phyloP scores from a whole-genome alignment of 148 eudicot genomes.

The Fagopyrum esculentum region DNA sequence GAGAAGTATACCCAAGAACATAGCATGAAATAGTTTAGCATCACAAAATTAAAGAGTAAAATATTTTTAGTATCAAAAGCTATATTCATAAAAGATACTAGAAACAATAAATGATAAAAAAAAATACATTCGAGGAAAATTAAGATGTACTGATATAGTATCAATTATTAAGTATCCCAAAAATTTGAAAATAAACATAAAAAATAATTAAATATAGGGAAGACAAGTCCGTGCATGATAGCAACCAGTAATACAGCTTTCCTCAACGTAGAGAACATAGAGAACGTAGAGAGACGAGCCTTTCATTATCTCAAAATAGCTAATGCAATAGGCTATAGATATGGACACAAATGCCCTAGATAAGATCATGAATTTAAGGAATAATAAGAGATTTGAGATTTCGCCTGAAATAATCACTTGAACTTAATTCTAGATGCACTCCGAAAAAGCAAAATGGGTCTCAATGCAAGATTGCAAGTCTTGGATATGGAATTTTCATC shows the following conservation, averaged over 20 bases:
- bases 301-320: not conserved
- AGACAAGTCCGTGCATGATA: not conserved
- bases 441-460: not conserved
- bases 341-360: not conserved
- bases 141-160: not conserved
- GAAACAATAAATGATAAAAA: not conserved
- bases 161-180: not conserved
- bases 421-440: not conserved
- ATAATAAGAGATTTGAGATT: not conserved
- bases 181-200: conserved; percentile 3
- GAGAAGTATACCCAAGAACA: conserved; percentile 37
- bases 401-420: not conserved
- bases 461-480: not conserved
- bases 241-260: not conserved
- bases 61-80: conserved; percentile 3
- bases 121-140: not conserved
- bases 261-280: not conserved
- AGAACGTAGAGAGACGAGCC: not conserved
- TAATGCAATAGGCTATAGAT: not conserved
- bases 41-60: conserved; percentile 3
- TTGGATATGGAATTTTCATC: not conserved
- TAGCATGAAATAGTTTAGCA: not conserved
- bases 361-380: not conserved
- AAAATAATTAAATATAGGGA: not conserved
- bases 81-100: conserved; percentile 1